These are phyloP conservation scores for Aureobasidium subglaciale DNA, from an alignment of 2,329 filamentous ascomycete species.

Conservation along the genomic window DNA sequence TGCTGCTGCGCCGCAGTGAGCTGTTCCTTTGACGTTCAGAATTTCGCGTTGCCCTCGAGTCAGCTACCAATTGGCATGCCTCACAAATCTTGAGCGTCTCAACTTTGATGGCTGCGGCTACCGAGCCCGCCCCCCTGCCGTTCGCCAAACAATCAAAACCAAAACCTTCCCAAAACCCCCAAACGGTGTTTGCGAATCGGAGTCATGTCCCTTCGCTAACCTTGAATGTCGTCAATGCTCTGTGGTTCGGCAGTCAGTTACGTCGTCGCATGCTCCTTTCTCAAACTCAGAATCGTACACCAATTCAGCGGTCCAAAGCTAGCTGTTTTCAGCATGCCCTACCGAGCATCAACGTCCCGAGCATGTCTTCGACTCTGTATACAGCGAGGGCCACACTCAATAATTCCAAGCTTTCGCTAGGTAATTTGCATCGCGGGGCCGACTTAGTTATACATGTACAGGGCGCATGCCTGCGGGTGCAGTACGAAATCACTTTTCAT, in stretches of 20 bases:
- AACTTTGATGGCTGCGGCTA: constrained; percentile 3
- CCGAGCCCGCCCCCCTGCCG: constrained; percentile 4
- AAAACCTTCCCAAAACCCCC: background rate
- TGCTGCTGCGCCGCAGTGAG: background rate
- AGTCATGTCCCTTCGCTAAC: constrained; percentile 13
- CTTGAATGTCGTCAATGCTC: constrained; percentile 13
- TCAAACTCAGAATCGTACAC: constrained; percentile 1
- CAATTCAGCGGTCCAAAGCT: background rate
- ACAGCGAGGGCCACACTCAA: background rate
- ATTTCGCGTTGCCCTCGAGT: background rate
- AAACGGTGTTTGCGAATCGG: background rate
- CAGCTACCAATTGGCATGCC: background rate
- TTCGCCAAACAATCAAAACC: constrained; percentile 9
- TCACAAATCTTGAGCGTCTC: background rate
- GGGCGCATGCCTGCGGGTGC: background rate
- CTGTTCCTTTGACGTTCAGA: constrained; percentile 4
- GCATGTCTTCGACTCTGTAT: constrained; percentile 5
- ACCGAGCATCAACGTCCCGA: constrained; percentile 10
- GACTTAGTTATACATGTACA: constrained; percentile 11
- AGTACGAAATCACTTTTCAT: background rate
- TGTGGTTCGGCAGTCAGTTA: constrained; percentile 1
- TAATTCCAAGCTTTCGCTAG: constrained; percentile 10
- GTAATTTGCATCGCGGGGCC: constrained; percentile 4
- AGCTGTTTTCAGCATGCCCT: constrained; percentile 7
- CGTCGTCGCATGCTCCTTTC: constrained; percentile 9